A percentile compares a stretch with the other conserved stretches of the same genome.
These are phyloP conservation scores for Tilletia horrida DNA, from an alignment of 1,284 basidiomycete genomes.

Conservation along the genomic window DNA sequence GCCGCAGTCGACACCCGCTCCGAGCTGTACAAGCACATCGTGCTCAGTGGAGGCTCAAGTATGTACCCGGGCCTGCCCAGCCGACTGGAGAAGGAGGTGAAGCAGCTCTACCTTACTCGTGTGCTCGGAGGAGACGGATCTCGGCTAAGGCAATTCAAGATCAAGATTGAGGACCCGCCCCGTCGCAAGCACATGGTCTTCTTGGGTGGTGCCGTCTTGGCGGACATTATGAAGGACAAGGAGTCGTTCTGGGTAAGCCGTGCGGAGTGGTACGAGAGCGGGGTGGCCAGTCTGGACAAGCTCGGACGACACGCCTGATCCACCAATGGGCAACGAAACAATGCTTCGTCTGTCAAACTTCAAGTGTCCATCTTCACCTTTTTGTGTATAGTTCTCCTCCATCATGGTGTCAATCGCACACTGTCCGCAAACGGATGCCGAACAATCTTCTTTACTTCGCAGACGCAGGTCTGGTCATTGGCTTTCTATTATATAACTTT, in stretches of 20 bases:
- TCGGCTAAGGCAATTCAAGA: slow-evolving; percentile 93
- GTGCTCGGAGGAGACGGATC: slow-evolving; percentile 81
- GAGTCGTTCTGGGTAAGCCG: slow-evolving; percentile 74
- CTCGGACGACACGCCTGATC: slow-evolving; percentile 47
- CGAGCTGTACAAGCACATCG: slow-evolving; percentile 97
- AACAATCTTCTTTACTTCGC: too few relatives aligned
- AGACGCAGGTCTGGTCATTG: too few relatives aligned
- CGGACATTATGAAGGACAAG: slow-evolving; percentile 95
- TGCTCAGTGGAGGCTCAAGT: slow-evolving; percentile 84
- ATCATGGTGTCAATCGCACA: too few relatives aligned
- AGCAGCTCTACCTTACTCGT: slow-evolving; percentile 89
- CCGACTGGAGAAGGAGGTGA: slow-evolving; percentile 98
- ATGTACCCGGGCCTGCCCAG: slow-evolving; percentile 99
- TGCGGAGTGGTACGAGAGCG: slow-evolving; percentile 54
- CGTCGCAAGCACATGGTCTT: slow-evolving; percentile 99
- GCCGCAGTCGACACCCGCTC: slow-evolving; percentile 85
- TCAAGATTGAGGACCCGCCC: slow-evolving; percentile 95
- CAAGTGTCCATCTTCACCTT: too few relatives aligned
- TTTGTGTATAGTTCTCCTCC: too few relatives aligned
- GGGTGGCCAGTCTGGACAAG: slow-evolving; percentile 45
- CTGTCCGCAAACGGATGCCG: too few relatives aligned
- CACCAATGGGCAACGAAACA: too few relatives aligned
- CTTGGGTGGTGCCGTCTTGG: slow-evolving; percentile 76
- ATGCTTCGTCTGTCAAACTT: too few relatives aligned
- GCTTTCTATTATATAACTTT: too few relatives aligned